Conservation (phyloP, 2,329 filamentous ascomycete species). For the Apiospora koreana region DNA sequence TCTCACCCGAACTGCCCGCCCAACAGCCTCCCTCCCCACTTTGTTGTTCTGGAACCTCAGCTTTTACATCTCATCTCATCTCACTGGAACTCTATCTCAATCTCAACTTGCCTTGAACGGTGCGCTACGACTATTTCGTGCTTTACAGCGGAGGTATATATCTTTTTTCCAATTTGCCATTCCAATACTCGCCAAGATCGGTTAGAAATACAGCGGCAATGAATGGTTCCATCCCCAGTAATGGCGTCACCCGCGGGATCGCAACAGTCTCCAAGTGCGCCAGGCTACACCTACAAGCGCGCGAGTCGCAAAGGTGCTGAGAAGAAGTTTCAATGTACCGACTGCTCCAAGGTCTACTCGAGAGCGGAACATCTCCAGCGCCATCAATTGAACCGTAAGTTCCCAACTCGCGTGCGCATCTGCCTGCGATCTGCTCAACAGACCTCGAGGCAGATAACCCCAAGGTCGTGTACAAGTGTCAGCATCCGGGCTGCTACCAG, state of each 20-base stretch:
- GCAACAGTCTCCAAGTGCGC: constrained; percentile 1
- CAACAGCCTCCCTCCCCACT: background rate
- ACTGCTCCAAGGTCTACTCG: constrained; percentile 78
- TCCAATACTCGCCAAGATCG: background rate
- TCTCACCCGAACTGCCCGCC: background rate
- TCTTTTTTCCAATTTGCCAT: background rate
- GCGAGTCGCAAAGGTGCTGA: constrained; percentile 7
- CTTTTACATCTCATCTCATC: background rate
- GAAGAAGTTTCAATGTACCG: constrained; percentile 2
- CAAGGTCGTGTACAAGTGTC: constrained; percentile 78
- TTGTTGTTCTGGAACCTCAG: background rate
- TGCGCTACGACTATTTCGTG: background rate
- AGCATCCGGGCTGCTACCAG: constrained; percentile 72
- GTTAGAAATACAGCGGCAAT: background rate
- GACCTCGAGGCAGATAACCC: constrained; percentile 61
- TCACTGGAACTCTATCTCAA: background rate
- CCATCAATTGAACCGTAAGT: constrained; percentile 79
- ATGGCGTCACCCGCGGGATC: constrained; percentile 1
- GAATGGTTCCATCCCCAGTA: background rate
- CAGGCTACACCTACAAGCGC: constrained; percentile 7
- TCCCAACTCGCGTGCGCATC: constrained; percentile 20
- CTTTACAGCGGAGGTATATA: too few species aligned
- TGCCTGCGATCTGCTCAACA: background rate
- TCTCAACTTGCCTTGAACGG: background rate
- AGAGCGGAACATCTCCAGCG: constrained; percentile 79